Base-by-base conservation (phyloP, 1,139 yeast genomes). In the Meyerozyma guilliermondii region DNA sequence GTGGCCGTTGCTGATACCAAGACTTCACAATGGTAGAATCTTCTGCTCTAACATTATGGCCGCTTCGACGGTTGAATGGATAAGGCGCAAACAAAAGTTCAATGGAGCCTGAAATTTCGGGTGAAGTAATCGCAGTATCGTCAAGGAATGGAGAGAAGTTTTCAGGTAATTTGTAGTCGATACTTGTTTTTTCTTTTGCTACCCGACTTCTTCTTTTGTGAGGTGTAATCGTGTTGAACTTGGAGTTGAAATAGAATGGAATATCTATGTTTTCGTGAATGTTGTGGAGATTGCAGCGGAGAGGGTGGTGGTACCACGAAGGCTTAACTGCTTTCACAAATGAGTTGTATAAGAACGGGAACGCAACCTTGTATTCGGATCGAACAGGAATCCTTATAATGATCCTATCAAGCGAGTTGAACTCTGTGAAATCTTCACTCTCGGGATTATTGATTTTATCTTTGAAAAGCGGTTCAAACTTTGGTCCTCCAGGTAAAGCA, bases 401-500 rank as follows among this genome's bases (percentile, higher is more conserved):
- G 23, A 91, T 80, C 53, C 96, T 71, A 57, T 91, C 97, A 40
- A 91, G 75, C 9, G 95, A 78, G 56, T 91, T 89, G 63, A 92
- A 91, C 59, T 92, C 98, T 40, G 88, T 87, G 59, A 77, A 85
- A 55, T 89, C 97, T 48, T 85, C 95, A 40, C 68, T 68, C 35
- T 78, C 83, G 3, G 83, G 81, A 50, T 83, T 82, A 39, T 56
- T 55, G 28, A 71, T 68, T 27, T 62, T 60, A 43, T 83, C 85
- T 46, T 82, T 81, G 62, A 71, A 81, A n/a, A 91, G 63, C 0
- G 96, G 96, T 62, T 91, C 98, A 61, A 91, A 92, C 56, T 84
- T 87, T 4, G 99, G 98, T 0, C 98, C 99, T 3, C 96, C 96
- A 0, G 97, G 97, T 34, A 92, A 71, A 1, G 95, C 83, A 41